Conservation (phyloP, 768 basidiomycete species). For the Ramaria rubella region DNA sequence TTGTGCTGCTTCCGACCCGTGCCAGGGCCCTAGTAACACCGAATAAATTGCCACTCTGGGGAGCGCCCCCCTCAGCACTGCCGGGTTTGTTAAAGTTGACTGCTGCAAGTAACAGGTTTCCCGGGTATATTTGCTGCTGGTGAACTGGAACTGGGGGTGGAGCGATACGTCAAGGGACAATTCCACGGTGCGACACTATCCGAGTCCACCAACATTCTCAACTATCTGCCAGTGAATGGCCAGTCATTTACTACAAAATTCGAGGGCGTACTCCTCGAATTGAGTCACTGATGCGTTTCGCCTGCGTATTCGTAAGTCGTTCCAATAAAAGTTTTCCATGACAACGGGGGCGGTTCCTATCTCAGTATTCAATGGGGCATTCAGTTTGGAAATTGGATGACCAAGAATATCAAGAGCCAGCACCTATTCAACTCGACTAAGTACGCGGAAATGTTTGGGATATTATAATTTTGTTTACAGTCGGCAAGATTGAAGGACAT, state of each 20-base stretch:
- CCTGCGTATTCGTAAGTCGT: not conserved
- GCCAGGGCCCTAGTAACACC: conserved; percentile 18
- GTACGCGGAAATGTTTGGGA: not conserved
- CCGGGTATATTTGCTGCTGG: conserved; percentile 16
- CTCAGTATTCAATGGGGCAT: conserved; percentile 39
- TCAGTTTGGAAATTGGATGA: conserved; percentile 38
- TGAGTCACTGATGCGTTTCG: conserved; percentile 40
- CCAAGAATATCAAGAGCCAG: no score
- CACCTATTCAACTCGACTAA: conserved; percentile 18
- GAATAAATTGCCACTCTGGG: conserved; percentile 10
- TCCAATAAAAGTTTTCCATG: no score
- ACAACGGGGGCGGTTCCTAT: conserved; percentile 33
- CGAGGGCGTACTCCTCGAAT: conserved; percentile 51
- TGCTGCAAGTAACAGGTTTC: conserved; percentile 16
- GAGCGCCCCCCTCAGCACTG: conserved; percentile 4
- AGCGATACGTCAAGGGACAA: conserved; percentile 16
- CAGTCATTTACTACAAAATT: conserved; percentile 38
- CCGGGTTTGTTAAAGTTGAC: conserved; percentile 15
- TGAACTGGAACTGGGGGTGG: conserved; percentile 19
- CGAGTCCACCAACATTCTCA: conserved; percentile 45
- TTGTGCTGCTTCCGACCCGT: conserved; percentile 11
- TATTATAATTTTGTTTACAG: no score
- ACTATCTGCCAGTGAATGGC: conserved; percentile 37
- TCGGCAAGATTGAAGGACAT: no score
- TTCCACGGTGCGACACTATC: conserved; percentile 30